Evolutionary conservation across 176 grass and related monocot species (phyloP).

Genomic region (Chrysopogon serrulatus): DNA sequence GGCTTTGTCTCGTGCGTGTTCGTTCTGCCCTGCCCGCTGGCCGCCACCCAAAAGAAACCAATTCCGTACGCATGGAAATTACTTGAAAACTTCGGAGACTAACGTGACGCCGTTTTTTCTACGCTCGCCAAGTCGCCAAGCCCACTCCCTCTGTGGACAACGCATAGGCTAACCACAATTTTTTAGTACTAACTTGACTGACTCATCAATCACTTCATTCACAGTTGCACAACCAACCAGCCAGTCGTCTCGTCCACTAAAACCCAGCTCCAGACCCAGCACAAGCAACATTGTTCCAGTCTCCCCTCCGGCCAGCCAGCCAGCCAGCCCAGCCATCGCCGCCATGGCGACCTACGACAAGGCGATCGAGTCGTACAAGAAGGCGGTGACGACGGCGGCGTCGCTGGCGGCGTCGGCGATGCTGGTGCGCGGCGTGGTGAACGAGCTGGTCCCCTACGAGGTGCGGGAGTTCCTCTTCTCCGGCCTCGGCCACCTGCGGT

Average conservation of each 20-base stretch:
- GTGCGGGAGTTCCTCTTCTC: slow-evolving; percentile 57
- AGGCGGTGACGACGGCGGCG: slow-evolving; percentile 52
- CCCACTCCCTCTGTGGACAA: not conserved
- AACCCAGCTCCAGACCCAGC: slow-evolving; percentile 10
- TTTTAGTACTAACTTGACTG: not conserved
- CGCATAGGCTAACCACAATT: slow-evolving; percentile 6
- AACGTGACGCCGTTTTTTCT: slow-evolving; percentile 2
- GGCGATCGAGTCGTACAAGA: slow-evolving; percentile 74
- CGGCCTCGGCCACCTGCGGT: slow-evolving; percentile 42
- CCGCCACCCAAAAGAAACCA: not conserved
- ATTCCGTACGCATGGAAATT: not conserved
- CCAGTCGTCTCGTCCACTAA: slow-evolving; percentile 17
- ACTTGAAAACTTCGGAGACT: not conserved
- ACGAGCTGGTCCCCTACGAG: slow-evolving; percentile 72
- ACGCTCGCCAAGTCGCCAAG: not conserved
- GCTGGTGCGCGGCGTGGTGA: slow-evolving; percentile 66
- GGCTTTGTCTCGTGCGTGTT: not conserved
- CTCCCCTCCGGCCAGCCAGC: not conserved
- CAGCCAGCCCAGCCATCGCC: not conserved
- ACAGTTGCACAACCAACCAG: not conserved
- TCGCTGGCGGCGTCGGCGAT: slow-evolving; percentile 71
- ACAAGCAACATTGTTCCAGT: not conserved
- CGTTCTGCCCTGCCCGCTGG: not conserved
- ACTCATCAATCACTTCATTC: slow-evolving; percentile 11
- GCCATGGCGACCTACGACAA: slow-evolving; percentile 52